Conservation (phyloP, 768 basidiomycete genomes). For the Amanita exitialis region DNA sequence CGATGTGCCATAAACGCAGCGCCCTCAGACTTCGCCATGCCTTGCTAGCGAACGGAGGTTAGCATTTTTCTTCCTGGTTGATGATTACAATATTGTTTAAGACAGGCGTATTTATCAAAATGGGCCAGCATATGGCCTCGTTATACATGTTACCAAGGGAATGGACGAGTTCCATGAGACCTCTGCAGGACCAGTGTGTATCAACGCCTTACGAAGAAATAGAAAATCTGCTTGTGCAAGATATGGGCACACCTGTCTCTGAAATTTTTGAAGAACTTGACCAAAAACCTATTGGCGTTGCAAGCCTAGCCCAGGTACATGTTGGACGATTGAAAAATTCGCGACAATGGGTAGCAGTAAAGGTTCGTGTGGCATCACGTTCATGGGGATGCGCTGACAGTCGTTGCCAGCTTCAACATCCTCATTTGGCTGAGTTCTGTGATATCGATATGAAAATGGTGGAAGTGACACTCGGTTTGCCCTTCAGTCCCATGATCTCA, state of each 20-base stretch:
- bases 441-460: slow-evolving; percentile 87
- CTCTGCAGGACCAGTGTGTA: slow-evolving; percentile 86
- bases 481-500: background rate
- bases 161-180: slow-evolving; percentile 42
- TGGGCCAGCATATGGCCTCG: slow-evolving; percentile 82
- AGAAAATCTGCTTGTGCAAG: slow-evolving; percentile 63
- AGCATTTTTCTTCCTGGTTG: slow-evolving; percentile 8
- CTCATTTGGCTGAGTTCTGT: slow-evolving; percentile 86
- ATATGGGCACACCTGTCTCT: slow-evolving; percentile 63
- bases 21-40: slow-evolving; percentile 71
- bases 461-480: slow-evolving; percentile 56
- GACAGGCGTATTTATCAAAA: slow-evolving; percentile 74
- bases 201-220: slow-evolving; percentile 77
- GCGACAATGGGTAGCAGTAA: slow-evolving; percentile 77
- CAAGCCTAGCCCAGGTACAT: slow-evolving; percentile 95
- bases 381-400: background rate
- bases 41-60: slow-evolving; percentile 84
- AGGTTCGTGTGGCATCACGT: slow-evolving; percentile 30
- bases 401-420: slow-evolving; percentile 69
- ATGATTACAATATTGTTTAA: background rate
- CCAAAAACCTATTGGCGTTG: slow-evolving; percentile 84
- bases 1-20: slow-evolving; percentile 77
- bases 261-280: slow-evolving; percentile 84
- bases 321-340: slow-evolving; percentile 63
- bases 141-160: slow-evolving; percentile 44